Evolutionary conservation across 2,329 filamentous ascomycete species (phyloP), one percentile per base, ranked within the genome.

Genomic region (Microdochium nivale): DNA sequence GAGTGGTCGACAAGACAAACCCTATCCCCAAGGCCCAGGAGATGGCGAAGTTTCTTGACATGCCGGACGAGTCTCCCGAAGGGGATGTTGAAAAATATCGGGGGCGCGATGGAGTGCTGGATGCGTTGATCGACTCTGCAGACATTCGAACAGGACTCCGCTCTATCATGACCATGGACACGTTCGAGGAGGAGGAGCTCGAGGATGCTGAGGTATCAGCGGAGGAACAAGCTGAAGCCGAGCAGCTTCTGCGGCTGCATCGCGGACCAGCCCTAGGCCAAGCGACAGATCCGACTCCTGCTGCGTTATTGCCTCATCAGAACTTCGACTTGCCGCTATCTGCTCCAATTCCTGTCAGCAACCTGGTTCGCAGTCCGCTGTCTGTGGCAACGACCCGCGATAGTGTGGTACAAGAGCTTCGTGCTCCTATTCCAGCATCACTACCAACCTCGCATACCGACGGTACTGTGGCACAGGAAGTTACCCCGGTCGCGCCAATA

Each of bases 1-100:
- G 88, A 14, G 87, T 95, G 1, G 85, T 96, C 3, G 91, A 96
- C 67, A 84, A 89, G 63, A 89, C 87, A 68, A 89, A 88, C 49
- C 83, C 86, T 0, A 68, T 83, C n/a, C 81, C 86, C 8, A 81
- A 76, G 65, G 83, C 87, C 0, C 74, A 76, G 21, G 80, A 78
- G 49, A 72, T 75, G 1, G 62, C 67, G 1, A 74, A 82, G 1
- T 82, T 84, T 59, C 72, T 90, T n/a, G 78, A 77, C 33, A 69
- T 74, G 40, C 81, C 87, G 0, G 74, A 72, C 50, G 62, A 76
- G 0, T 71, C 82, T 1, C 54, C 65, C 5, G 74, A 79, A 48
- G 61, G 79, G 44, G 74, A 83, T 48, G 62, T 88, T 1, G 62
- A 65, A 0, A 66, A 70, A 10, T 80, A 80, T 53, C 54, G 70